Evolutionary conservation across 2,329 filamentous ascomycete genomes (phyloP).

Genomic region (Penicillium sclerotiorum): DNA sequence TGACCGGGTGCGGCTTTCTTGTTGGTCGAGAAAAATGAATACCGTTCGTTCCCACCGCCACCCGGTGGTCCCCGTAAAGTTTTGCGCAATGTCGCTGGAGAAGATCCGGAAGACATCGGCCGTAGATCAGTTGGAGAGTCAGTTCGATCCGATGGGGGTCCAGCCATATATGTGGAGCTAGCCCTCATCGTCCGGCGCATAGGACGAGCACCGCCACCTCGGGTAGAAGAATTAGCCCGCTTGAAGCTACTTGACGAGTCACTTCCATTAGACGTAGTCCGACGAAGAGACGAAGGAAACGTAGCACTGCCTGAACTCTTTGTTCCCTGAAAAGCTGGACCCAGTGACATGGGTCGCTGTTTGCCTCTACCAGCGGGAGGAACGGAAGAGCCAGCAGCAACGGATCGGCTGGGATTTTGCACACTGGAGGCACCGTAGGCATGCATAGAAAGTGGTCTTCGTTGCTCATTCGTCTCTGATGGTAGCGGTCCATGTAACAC

Average conservation of each 20-base stretch:
- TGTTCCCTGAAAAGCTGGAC: conserved; percentile 20
- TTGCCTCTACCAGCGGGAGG: conserved; percentile 13
- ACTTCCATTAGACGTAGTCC: conserved; percentile 66
- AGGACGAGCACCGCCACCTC: conserved; percentile 53
- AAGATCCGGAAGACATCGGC: conserved; percentile 46
- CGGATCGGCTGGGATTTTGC: conserved; percentile 14
- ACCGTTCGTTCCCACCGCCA: conserved; percentile 35
- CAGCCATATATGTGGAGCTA: conserved; percentile 39
- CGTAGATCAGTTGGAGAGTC: conserved; percentile 63
- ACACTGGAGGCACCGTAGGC: conserved; percentile 15
- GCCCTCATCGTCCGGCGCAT: conserved; percentile 77
- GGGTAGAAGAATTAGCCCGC: conserved; percentile 56
- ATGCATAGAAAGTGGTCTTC: conserved; percentile 24
- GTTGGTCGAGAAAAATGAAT: conserved; percentile 45
- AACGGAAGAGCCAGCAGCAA: conserved; percentile 3
- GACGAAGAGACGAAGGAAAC: conserved; percentile 43
- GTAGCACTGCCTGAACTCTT: neutral
- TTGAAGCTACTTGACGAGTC: conserved; percentile 77
- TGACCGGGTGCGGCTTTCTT: conserved; percentile 37
- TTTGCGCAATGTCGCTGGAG: conserved; percentile 47
- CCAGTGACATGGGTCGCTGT: conserved; percentile 27
- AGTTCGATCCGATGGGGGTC: conserved; percentile 43
- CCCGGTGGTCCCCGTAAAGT: conserved; percentile 51
- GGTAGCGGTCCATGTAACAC: conserved; percentile 10
- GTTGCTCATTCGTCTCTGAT: conserved; percentile 15